Evolutionary conservation across 1,139 yeast genomes (phyloP), one percentile per base, ranked within the genome.

Genomic region (Hansenula sp.): DNA sequence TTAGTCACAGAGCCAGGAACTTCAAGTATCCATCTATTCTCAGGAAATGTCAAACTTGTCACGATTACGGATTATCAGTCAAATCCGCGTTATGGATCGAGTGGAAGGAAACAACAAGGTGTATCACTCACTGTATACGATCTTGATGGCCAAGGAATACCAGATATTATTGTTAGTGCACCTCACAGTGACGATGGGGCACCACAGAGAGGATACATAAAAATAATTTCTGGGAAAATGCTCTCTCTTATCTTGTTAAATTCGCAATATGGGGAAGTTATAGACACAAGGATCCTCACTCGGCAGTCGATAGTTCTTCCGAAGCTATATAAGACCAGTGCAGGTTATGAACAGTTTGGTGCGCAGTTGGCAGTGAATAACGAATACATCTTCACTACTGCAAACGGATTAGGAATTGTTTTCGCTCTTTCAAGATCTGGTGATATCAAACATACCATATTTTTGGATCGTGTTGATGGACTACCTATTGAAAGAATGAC

Each of bases 151-250:
- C 70, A 67, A 41, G 70, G 68, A 0, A 48, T 57, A 13, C 67
- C 67, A 0, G 79, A 75, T 36, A 50, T 79, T 18, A 44, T 75
- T 2, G 53, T 79, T 3, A 73, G 76, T 0, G 68, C 77, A 0
- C 72, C 72, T 8, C 64, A 60, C 41, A 63, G 68, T 12, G 74
- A 73, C 15, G 50, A 44, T 9, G 47, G 47, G 0, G 31, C 38
- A 2, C 51, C 58, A 4, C 79, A 78, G 46, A 54, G 60, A 11
- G 84, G 84, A 0, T 55, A 57, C 8, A 68, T 75, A 0, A 54
- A 57, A 13, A 55, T 68, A 1, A 41, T 78, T 11, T 64, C 68
- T 31, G 77, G 77, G 2, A 40, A 49, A 13, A 44, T 38, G 9
- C 40, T 66, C 11, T 45, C 54, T 4, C 24, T 42, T 5, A 37